Conservation (phyloP, 805 yeast species). For the Wickerhamiella slavikovae region DNA sequence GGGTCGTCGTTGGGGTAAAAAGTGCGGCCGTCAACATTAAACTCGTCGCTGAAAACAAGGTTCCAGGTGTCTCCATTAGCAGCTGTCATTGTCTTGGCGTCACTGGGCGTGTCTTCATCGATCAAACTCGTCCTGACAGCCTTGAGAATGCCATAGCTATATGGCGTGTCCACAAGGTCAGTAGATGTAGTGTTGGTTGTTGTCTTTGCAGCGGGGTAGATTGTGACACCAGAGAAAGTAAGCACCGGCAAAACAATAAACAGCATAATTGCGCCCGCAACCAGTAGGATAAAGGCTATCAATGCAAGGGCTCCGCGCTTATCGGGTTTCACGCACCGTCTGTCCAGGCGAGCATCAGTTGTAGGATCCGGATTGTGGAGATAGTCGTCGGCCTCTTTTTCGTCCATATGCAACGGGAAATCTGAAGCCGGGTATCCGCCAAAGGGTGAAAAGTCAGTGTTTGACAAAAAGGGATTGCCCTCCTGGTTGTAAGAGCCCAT, state of each 20-base stretch:
- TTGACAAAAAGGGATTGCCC: slow-evolving; percentile 11
- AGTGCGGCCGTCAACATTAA: slow-evolving; percentile 73
- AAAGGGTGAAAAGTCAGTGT: slow-evolving; percentile 42
- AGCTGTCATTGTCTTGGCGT: slow-evolving; percentile 29
- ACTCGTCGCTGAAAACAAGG: slow-evolving; percentile 79
- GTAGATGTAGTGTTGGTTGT: slow-evolving; percentile 4
- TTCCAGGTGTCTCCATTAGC: slow-evolving; percentile 41
- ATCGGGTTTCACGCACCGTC: slow-evolving; percentile 18
- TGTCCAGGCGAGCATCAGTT: slow-evolving; percentile 66
- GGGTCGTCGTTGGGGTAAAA: slow-evolving; percentile 85
- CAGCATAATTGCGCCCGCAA: slow-evolving; percentile 40
- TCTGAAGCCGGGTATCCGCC: slow-evolving; percentile 93
- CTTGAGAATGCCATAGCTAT: slow-evolving; percentile 33
- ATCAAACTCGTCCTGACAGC: slow-evolving; percentile 42
- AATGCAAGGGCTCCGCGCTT: slow-evolving; percentile 18
- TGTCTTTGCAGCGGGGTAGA: not conserved
- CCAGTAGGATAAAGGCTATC: slow-evolving; percentile 27
- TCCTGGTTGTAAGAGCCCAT: slow-evolving; percentile 8
- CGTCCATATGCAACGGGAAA: slow-evolving; percentile 80
- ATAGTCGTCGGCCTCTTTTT: slow-evolving; percentile 87
- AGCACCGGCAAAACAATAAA: slow-evolving; percentile 68
- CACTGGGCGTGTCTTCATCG: slow-evolving; percentile 51
- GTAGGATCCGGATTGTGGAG: slow-evolving; percentile 92
- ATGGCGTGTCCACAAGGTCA: slow-evolving; percentile 20
- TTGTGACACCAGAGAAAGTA: slow-evolving; percentile 54